Evolutionary conservation across 495 filamentous ascomycete genomes (phyloP).

Genomic region (Trichoderma virens): DNA sequence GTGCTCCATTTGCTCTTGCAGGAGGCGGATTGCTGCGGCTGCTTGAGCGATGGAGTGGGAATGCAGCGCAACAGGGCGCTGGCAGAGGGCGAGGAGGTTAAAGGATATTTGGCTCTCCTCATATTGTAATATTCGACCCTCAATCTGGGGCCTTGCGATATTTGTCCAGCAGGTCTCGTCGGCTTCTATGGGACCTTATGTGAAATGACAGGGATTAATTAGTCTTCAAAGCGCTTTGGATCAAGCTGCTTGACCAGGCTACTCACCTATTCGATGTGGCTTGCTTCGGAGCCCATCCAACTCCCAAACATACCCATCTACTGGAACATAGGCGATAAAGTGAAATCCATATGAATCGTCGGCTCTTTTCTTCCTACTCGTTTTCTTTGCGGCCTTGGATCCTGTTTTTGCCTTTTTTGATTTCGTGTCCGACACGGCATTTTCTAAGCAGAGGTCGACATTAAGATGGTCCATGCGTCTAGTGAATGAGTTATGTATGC

Average conservation of each 20-base stretch:
- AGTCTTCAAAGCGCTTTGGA: too few relatives aligned
- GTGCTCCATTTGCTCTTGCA: slow-evolving; percentile 20
- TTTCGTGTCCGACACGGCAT: slow-evolving; percentile 43
- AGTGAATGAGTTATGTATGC: slow-evolving; percentile 80
- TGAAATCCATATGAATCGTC: slow-evolving; percentile 51
- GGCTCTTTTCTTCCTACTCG: slow-evolving; percentile 18
- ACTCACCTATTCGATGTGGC: slow-evolving; percentile 63
- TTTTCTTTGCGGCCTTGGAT: slow-evolving; percentile 27
- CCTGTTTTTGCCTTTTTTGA: slow-evolving; percentile 34
- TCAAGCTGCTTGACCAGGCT: not conserved
- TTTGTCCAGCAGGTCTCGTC: slow-evolving; percentile 30
- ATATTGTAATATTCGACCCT: slow-evolving; percentile 32
- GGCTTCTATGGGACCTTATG: slow-evolving; percentile 16
- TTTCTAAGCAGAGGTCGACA: slow-evolving; percentile 60
- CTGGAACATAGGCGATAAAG: slow-evolving; percentile 84
- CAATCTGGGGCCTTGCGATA: slow-evolving; percentile 30
- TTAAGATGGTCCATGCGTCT: slow-evolving; percentile 74
- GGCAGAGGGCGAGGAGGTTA: slow-evolving; percentile 40
- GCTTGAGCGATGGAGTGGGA: slow-evolving; percentile 26
- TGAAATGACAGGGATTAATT: not conserved
- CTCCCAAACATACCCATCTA: slow-evolving; percentile 69
- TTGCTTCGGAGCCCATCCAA: slow-evolving; percentile 77
- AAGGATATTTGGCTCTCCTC: slow-evolving; percentile 29
- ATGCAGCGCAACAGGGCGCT: slow-evolving; percentile 25
- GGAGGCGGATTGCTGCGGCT: slow-evolving; percentile 21